Conservation (phyloP, 352 stramenopile genomes). For the Globisporangium nagaii region DNA sequence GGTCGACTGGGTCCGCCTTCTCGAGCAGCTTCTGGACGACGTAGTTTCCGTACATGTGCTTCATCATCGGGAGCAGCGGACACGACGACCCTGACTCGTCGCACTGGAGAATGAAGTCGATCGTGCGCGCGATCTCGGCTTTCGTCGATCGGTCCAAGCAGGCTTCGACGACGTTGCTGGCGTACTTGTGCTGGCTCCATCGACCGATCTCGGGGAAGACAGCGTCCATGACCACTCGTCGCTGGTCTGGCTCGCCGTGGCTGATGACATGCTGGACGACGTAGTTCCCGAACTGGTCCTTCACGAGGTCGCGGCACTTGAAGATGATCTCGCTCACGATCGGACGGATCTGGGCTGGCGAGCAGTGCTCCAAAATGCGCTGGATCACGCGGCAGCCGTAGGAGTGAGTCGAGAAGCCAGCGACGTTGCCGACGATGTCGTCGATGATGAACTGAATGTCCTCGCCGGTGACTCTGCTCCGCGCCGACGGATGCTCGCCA, state of each 20-base stretch:
- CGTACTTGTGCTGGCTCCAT: constrained; percentile 95
- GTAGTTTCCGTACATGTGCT: constrained; percentile 96
- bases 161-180: constrained; percentile 95
- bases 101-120: constrained; percentile 74
- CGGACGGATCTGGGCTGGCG: constrained; percentile 85
- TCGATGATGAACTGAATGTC: constrained; percentile 98
- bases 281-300: constrained; percentile 99
- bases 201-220: constrained; percentile 85
- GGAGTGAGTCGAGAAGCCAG: constrained; percentile 92
- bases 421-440: constrained; percentile 91
- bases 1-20: constrained; percentile 79
- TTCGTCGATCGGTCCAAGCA: constrained; percentile 87
- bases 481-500: constrained; percentile 12
- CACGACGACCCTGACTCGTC: constrained; percentile 69
- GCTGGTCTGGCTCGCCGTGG: constrained; percentile 86
- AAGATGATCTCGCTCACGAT: constrained; percentile 93
- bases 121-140: constrained; percentile 72
- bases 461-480: constrained; percentile 50
- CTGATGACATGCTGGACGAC: constrained; percentile 98
- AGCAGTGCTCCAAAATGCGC: constrained; percentile 95
- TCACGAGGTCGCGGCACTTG: constrained; percentile 81
- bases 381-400: constrained; percentile 98
- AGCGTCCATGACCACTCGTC: constrained; percentile 74
- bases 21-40: constrained; percentile 96
- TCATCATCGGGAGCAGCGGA: constrained; percentile 91